Conservation (phyloP, 2,329 filamentous ascomycete species). For the Conoideocrella luteorostrata region DNA sequence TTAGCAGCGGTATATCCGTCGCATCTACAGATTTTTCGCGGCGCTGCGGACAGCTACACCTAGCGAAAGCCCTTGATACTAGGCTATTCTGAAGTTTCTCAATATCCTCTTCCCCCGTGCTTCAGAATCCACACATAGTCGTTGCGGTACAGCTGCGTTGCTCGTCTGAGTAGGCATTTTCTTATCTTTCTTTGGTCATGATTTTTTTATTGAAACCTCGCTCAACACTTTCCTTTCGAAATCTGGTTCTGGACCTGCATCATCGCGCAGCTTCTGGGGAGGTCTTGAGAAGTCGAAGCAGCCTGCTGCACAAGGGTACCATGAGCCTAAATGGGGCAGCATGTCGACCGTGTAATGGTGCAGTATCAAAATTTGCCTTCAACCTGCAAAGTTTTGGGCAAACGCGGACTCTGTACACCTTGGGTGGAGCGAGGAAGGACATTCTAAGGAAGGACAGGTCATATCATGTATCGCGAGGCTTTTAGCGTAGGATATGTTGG, state of each 20-base stretch:
- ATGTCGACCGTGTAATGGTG: background rate
- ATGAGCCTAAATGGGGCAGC: background rate
- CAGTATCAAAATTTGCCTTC: background rate
- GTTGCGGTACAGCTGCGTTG: slow-evolving; percentile 33
- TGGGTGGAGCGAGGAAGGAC: background rate
- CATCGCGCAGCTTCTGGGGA: slow-evolving; percentile 30
- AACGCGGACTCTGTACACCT: background rate
- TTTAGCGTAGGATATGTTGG: background rate
- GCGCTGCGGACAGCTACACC: background rate
- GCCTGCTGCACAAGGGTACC: background rate
- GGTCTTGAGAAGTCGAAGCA: slow-evolving; percentile 17
- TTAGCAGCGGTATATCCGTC: too few species aligned
- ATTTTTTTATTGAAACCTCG: slow-evolving; percentile 8
- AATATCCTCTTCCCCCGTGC: background rate
- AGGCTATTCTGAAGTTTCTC: slow-evolving; percentile 1
- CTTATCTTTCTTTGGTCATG: slow-evolving; percentile 23
- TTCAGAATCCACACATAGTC: slow-evolving; percentile 18
- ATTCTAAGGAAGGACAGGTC: background rate
- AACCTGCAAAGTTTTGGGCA: background rate
- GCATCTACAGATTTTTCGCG: too few species aligned
- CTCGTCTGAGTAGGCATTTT: slow-evolving; percentile 19
- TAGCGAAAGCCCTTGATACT: too few species aligned
- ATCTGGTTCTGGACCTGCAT: slow-evolving; percentile 20
- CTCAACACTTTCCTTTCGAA: slow-evolving; percentile 11
- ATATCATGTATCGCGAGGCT: background rate